phyloP scores from a whole-genome alignment of 1,284 basidiomycete genomes.

The Coniophora puteana region DNA sequence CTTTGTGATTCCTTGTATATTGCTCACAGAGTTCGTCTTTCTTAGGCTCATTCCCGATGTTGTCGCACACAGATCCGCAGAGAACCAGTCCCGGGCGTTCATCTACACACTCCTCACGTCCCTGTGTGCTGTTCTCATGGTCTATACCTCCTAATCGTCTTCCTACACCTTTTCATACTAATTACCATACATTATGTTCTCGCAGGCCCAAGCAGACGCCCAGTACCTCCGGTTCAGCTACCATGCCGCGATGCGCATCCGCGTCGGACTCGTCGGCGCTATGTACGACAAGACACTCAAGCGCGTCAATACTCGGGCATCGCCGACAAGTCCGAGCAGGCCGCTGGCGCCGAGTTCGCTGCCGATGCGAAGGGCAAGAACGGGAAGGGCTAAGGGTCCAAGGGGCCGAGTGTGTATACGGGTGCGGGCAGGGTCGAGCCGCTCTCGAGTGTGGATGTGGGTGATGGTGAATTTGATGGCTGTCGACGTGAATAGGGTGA shows the following conservation, averaged over 20 bases:
- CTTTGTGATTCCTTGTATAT: background rate
- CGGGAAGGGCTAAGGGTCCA: constrained; percentile 16
- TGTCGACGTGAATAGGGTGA: constrained; percentile 55
- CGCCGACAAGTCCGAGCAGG: constrained; percentile 46
- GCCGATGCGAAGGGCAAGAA: constrained; percentile 18
- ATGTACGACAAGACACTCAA: constrained; percentile 91
- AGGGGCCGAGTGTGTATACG: constrained; percentile 13
- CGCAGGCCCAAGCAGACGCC: constrained; percentile 51
- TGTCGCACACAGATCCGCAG: constrained; percentile 24
- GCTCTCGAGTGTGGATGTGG: constrained; percentile 66
- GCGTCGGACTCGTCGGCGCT: constrained; percentile 60
- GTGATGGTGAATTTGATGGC: constrained; percentile 82
- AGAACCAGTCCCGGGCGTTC: constrained; percentile 51
- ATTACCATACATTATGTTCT: constrained; percentile 6
- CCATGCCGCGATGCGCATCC: constrained; percentile 52
- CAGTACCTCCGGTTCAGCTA: constrained; percentile 66
- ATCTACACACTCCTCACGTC: constrained; percentile 61
- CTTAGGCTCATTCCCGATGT: constrained; percentile 35
- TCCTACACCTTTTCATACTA: background rate
- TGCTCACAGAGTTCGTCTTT: background rate
- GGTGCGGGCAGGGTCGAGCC: too few species aligned
- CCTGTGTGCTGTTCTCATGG: constrained; percentile 45
- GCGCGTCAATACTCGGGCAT: constrained; percentile 79
- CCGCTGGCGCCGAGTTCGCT: constrained; percentile 10
- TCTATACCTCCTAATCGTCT: constrained; percentile 6